Evolutionary conservation across 2,329 filamentous ascomycete genomes (phyloP).

Genomic region (Verticillium klebahnii): DNA sequence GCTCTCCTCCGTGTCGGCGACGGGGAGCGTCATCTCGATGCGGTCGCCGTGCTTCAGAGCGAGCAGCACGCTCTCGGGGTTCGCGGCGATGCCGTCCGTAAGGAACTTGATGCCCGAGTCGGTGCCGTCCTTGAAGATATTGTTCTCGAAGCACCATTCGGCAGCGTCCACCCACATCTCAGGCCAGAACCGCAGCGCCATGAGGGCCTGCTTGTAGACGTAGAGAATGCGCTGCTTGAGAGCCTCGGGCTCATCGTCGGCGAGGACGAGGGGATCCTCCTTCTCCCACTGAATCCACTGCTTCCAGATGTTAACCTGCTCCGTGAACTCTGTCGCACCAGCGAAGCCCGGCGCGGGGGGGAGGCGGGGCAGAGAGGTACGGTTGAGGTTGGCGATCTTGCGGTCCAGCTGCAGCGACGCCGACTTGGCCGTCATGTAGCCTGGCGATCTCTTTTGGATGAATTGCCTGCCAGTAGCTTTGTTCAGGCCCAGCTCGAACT

Average conservation of each 20-base stretch:
- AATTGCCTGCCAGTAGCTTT: conserved; percentile 95
- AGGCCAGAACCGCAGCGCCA: conserved; percentile 91
- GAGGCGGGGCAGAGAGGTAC: conserved; percentile 73
- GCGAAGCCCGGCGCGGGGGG: conserved; percentile 83
- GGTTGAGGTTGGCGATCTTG: conserved; percentile 69
- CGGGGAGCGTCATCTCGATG: conserved; percentile 72
- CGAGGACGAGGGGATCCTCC: conserved; percentile 81
- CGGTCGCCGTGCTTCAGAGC: conserved; percentile 87
- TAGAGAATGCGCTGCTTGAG: conserved; percentile 80
- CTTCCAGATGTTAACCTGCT: conserved; percentile 87
- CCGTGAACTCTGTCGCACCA: conserved; percentile 76
- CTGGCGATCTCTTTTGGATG: conserved; percentile 84
- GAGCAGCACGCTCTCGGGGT: conserved; percentile 88
- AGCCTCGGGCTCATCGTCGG: conserved; percentile 69
- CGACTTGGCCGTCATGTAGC: conserved; percentile 94
- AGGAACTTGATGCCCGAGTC: conserved; percentile 70
- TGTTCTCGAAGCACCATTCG: conserved; percentile 84
- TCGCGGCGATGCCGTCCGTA: conserved; percentile 76
- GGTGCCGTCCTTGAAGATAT: conserved; percentile 56
- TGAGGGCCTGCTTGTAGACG: conserved; percentile 88
- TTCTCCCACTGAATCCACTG: conserved; percentile 96
- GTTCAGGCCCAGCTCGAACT: conserved; percentile 91
- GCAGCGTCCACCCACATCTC: conserved; percentile 95
- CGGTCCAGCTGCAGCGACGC: conserved; percentile 90
- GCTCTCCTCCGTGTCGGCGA: conserved; percentile 70